These are phyloP conservation scores for Begonia loranthoides DNA, from an alignment of 306 rosid species.

Conservation along the genomic window DNA sequence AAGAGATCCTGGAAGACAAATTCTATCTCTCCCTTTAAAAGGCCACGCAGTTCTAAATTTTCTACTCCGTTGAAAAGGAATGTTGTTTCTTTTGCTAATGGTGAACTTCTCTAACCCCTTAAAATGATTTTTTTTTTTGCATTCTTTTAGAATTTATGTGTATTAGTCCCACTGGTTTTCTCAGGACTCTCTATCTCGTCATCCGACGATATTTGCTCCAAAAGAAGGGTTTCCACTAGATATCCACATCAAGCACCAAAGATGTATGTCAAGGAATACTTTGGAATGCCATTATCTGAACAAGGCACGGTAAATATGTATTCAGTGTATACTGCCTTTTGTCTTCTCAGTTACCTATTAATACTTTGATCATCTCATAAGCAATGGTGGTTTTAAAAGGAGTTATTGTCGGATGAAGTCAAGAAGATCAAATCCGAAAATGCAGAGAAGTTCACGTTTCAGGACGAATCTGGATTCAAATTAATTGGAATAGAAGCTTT, in stretches of 20 bases:
- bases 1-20: conserved; percentile 41
- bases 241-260: conserved; percentile 49
- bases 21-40: conserved; percentile 64
- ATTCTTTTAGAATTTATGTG: no score
- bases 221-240: conserved; percentile 44
- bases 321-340: neutral
- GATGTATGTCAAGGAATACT: conserved; percentile 46
- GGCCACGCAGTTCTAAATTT: conserved; percentile 50
- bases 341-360: conserved; percentile 11
- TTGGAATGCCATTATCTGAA: conserved; percentile 25
- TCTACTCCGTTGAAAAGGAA: conserved; percentile 32
- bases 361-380: conserved; percentile 17
- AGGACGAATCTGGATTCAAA: conserved; percentile 31
- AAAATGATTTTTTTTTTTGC: neutral
- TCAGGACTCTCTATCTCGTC: conserved; percentile 46
- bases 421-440: conserved; percentile 38
- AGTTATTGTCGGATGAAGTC: conserved; percentile 20
- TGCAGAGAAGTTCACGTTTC: conserved; percentile 46
- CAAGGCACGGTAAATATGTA: conserved; percentile 30
- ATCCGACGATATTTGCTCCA: conserved; percentile 31
- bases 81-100: conserved; percentile 22
- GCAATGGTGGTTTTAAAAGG: conserved; percentile 31
- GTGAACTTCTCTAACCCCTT: conserved; percentile 21
- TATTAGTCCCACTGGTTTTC: neutral
- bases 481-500: conserved; percentile 55